Percentiles rank a stretch among this genome's conserved stretches.
These are phyloP conservation scores for Handroanthus guayacan DNA, from an alignment of 257 asterid species.

Conservation along the genomic window DNA sequence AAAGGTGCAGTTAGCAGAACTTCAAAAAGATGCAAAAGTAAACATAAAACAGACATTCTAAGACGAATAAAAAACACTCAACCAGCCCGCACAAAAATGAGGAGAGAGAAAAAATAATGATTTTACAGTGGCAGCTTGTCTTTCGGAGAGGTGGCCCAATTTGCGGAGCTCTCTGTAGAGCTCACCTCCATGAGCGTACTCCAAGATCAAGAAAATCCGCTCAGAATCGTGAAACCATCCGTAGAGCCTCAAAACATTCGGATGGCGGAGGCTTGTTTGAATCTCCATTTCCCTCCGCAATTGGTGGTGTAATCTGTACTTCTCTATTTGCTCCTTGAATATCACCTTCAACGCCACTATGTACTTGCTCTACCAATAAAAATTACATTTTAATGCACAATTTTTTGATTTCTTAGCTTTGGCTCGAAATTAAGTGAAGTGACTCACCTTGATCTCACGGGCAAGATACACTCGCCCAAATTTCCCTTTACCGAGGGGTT, in stretches of 20 bases:
- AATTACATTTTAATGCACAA: not conserved
- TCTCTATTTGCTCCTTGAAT: slow-evolving; percentile 85
- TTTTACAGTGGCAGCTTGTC: slow-evolving; percentile 83
- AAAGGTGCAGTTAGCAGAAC: not conserved
- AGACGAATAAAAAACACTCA: slow-evolving; percentile 1
- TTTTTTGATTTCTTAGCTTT: not conserved
- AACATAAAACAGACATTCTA: not conserved
- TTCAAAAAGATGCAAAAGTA: not conserved
- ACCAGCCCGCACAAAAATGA: not conserved
- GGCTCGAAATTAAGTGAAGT: not conserved
- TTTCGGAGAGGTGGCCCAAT: slow-evolving; percentile 63
- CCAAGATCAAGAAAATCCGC: slow-evolving; percentile 81
- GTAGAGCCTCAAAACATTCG: slow-evolving; percentile 74
- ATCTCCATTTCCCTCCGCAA: slow-evolving; percentile 93
- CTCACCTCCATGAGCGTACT: slow-evolving; percentile 92
- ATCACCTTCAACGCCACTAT: slow-evolving; percentile 90
- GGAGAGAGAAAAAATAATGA: not conserved
- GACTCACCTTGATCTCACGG: slow-evolving; percentile 77
- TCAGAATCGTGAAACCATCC: slow-evolving; percentile 95
- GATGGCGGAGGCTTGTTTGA: slow-evolving; percentile 76
- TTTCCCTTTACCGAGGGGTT: slow-evolving; percentile 92
- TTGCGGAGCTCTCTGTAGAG: slow-evolving; percentile 77
- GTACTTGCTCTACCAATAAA: slow-evolving; percentile 55
- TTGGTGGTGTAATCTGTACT: slow-evolving; percentile 79
- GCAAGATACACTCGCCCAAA: slow-evolving; percentile 97